Base-by-base conservation (phyloP, 805 yeast genomes). In the Kuraishia piskuri region DNA sequence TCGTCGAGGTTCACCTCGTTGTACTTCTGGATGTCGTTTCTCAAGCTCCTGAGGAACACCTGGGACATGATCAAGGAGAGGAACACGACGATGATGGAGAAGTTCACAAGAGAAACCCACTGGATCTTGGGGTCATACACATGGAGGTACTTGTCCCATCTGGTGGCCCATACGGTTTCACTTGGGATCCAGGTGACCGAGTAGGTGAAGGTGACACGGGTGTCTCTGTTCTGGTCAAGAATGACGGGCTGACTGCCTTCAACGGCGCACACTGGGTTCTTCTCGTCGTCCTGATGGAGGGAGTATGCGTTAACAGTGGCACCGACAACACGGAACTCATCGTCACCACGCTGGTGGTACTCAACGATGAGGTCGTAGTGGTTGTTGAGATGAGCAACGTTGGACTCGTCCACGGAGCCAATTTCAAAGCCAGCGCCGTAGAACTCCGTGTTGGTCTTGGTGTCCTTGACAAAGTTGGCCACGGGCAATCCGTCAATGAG, bases 121-220 rank as follows among this genome's bases (percentile, higher is more conserved):
- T 94, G 97, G 61, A 94, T 88, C 65, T 86, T 86, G 54, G 97
- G 95, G 65, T 89, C 96, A 66, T 84, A 87, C 22, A 88, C 94
- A 61, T 89, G 95, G 63, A 94, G 75, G 67, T 94, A 94, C 69
- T 90, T 89, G 69, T 94, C 99, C 99, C 99, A 94, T 72, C 99
- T 84, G 2, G 98, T 92, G 36, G 97, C 98, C 98, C 98, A 94
- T 3, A 83, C 81, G 2, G 94, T 88, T 5, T 74, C 75, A 8
- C 92, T 85, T 53, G 78, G 79, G 21, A 71, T 67, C 76, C 92
- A 94, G 37, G 66, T 71, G 20, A 92, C 94, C 2, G 94, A 84
- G 69, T 94, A 94, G n/a, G 96, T 80, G 72, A 82, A 94, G 20
- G 75, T 65, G n/a, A 92, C 96, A 1, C 67, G 65, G 5, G 84